These are phyloP conservation scores for Diaporthe capsici DNA, from an alignment of 2,329 filamentous ascomycete genomes.

Conservation along the genomic window DNA sequence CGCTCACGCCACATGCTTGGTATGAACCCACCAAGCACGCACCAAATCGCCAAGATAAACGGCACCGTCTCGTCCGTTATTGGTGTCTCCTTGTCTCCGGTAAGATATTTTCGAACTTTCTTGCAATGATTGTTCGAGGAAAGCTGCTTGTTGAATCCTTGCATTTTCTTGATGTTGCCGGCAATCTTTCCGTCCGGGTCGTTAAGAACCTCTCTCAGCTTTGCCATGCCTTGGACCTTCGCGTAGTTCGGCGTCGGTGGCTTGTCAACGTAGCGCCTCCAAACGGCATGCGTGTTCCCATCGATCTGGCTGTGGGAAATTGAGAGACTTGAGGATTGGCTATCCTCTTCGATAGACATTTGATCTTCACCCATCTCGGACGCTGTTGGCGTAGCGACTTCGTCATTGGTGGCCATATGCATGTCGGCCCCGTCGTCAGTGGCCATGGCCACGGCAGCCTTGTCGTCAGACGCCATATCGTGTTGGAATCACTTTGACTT, in stretches of 20 bases:
- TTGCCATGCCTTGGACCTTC: not conserved
- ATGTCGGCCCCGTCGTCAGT: not conserved
- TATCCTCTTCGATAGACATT: not conserved
- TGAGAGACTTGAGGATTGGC: fast-evolving
- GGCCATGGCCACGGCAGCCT: fast-evolving
- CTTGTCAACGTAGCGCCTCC: not conserved
- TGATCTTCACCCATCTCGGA: not conserved
- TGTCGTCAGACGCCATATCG: not conserved
- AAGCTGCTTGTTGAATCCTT: not conserved
- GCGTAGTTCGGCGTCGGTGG: fast-evolving
- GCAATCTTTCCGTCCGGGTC: not conserved
- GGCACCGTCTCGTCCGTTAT: not conserved
- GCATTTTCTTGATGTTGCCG: not conserved
- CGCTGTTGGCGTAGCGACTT: not conserved
- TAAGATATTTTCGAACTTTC: not conserved
- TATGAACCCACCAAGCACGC: not conserved
- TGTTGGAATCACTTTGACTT: not conserved
- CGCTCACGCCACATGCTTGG: not conserved
- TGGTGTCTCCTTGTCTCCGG: fast-evolving
- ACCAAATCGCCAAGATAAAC: not conserved
- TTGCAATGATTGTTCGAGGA: not conserved
- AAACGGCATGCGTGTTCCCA: not conserved
- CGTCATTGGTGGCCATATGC: not conserved
- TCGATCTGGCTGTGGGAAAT: not conserved
- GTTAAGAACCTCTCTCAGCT: not conserved